Conservation (phyloP, 2,329 filamentous ascomycete species). For the Pleurostoma richardsiae region DNA sequence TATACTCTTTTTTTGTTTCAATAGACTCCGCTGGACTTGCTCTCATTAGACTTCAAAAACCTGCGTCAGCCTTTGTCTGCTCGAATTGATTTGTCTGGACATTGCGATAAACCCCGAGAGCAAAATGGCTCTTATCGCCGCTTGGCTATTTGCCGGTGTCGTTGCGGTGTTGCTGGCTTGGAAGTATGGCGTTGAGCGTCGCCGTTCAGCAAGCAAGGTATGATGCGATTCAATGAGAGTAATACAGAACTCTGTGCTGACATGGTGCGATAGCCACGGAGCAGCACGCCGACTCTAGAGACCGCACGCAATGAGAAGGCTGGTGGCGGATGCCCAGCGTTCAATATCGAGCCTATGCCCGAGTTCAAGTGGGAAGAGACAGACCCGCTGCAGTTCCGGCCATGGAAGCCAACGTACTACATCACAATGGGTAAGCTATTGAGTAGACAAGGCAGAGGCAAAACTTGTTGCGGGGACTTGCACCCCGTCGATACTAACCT, state of each 20-base stretch:
- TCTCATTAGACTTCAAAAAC: too few species aligned
- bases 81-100: too few species aligned
- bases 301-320: neutral
- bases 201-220: neutral
- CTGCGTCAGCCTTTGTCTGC: too few species aligned
- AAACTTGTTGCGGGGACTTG: too few species aligned
- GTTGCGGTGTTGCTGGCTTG: neutral
- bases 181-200: neutral
- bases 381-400: constrained; percentile 33
- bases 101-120: too few species aligned
- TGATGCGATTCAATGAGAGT: neutral
- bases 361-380: constrained; percentile 33
- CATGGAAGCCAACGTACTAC: constrained; percentile 47
- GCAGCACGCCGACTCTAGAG: neutral
- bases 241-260: neutral
- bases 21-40: too few species aligned
- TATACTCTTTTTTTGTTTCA: too few species aligned
- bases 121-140: neutral
- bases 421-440: constrained; percentile 44
- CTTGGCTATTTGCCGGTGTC: neutral
- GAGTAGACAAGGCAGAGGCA: too few species aligned
- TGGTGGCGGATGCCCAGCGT: neutral
- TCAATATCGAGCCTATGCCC: constrained; percentile 16
- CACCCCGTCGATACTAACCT: neutral
- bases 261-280: neutral